Evolutionary conservation across 805 yeast species (phyloP), one percentile per base, ranked within the genome.

Genomic region (Metschnikowia orientalis): DNA sequence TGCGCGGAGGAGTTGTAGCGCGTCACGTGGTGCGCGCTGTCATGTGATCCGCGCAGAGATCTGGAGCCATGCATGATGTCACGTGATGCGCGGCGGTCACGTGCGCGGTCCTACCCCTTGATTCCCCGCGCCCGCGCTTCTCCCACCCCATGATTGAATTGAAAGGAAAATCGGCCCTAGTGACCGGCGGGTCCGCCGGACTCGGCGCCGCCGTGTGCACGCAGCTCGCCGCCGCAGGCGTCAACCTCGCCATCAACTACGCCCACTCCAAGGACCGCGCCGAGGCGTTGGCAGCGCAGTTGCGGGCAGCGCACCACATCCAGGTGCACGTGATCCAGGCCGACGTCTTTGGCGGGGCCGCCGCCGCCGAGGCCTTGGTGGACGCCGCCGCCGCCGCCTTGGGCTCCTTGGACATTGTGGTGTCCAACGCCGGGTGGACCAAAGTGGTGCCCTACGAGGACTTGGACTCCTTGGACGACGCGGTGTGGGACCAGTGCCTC

Each of bases 1-100:
- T 77, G 86, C 3, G 95, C 95, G 0, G 90, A 81, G 53, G 87
- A 77, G 49, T 44, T 69, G 30, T 60, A 19, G 15, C 2, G 15
- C 15, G 3, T 16, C 7, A 23, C 8, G n/a, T n/a, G n/a, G n/a
- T n/a, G n/a, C n/a, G n/a, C n/a, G n/a, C n/a, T n/a, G n/a, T n/a
- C n/a, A n/a, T n/a, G n/a, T n/a, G n/a, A n/a, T n/a, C n/a, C n/a
- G n/a, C n/a, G n/a, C n/a, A n/a, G n/a, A n/a, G n/a, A n/a, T n/a
- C n/a, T n/a, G n/a, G n/a, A n/a, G n/a, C n/a, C n/a, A n/a, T n/a
- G n/a, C n/a, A n/a, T n/a, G n/a, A n/a, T n/a, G n/a, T n/a, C n/a
- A n/a, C n/a, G n/a, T n/a, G n/a, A n/a, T n/a, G n/a, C n/a, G n/a
- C n/a, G n/a, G n/a, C n/a, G n/a, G n/a, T n/a, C n/a, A n/a, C n/a